Percentiles rank a stretch among this genome's conserved stretches.
phyloP scores from a whole-genome alignment of 2,329 filamentous ascomycete species.

The Escovopsis sp. region DNA sequence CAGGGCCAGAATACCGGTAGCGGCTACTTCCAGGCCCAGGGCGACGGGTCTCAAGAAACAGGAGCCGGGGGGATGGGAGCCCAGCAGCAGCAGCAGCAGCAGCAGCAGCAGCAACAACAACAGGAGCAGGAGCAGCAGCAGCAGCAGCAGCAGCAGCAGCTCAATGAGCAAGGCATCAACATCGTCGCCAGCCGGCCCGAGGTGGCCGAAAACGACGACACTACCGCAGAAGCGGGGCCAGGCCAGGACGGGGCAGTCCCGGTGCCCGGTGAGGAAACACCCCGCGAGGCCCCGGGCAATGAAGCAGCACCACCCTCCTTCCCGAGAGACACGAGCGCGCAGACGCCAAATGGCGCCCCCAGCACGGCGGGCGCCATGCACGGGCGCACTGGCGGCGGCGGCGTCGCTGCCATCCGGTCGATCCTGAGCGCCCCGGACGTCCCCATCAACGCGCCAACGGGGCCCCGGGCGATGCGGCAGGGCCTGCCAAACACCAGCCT shows the following conservation, averaged over 20 bases:
- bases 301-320: conserved; percentile 8
- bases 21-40: conserved; percentile 7
- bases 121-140: conserved; percentile 2
- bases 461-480: conserved; percentile 88
- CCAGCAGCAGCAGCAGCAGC: no score
- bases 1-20: conserved; percentile 4
- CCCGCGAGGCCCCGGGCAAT: conserved; percentile 19
- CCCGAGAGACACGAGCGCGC: conserved; percentile 6
- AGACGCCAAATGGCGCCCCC: conserved; percentile 8
- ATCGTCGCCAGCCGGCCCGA: conserved; percentile 6
- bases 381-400: conserved; percentile 5
- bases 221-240: no score
- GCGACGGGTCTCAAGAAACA: conserved; percentile 4
- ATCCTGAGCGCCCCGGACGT: conserved; percentile 23
- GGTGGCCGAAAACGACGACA: conserved; percentile 9
- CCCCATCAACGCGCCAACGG: conserved; percentile 67
- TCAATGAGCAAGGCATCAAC: neutral
- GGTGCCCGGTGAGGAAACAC: conserved; percentile 8
- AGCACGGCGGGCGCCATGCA: conserved; percentile 7
- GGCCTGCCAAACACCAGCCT: conserved; percentile 72
- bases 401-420: conserved; percentile 15
- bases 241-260: no score
- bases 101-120: neutral
- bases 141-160: conserved; percentile 3
- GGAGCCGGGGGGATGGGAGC: neutral